Evolutionary conservation across 108 stramenopile species (phyloP).

Genomic region (Discostella stelligeroides): DNA sequence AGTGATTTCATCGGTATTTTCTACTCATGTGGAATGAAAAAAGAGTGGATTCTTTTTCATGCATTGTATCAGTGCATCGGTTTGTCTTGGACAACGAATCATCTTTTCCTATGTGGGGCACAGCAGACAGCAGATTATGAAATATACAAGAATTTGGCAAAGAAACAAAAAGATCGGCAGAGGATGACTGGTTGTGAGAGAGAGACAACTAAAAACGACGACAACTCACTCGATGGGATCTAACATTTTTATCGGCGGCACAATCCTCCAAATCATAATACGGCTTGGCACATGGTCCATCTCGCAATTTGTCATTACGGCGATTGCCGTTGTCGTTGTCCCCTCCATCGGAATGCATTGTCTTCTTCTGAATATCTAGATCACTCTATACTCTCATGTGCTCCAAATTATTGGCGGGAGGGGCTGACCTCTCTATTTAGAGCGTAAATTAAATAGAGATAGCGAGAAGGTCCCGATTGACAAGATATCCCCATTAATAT

Average conservation of each 20-base stretch:
- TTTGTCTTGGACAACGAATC: conserved; percentile 16
- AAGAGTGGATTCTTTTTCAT: conserved; percentile 26
- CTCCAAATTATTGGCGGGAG: too few species aligned
- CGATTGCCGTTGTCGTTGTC: conserved; percentile 4
- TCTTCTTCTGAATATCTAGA: too few species aligned
- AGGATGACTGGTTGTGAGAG: too few species aligned
- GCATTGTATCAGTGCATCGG: conserved; percentile 16
- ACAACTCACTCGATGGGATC: conserved; percentile 29
- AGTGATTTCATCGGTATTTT: too few species aligned
- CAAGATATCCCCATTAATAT: neutral
- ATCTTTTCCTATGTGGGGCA: conserved; percentile 10
- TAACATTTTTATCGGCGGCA: conserved; percentile 29
- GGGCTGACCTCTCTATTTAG: too few species aligned
- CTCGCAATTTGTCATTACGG: conserved; percentile 34
- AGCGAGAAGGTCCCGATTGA: neutral
- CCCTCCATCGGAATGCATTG: neutral
- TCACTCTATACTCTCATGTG: too few species aligned
- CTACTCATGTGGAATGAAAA: conserved; percentile 1
- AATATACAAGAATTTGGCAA: too few species aligned
- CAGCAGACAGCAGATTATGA: too few species aligned
- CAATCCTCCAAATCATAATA: conserved; percentile 39
- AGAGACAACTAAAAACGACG: too few species aligned
- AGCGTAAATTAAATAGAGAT: too few species aligned
- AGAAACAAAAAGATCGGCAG: neutral
- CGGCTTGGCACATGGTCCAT: conserved; percentile 32